Evolutionary conservation across 2,329 filamentous ascomycete species (phyloP), one percentile per base, ranked within the genome.

Genomic region (Colletotrichum truncatum): DNA sequence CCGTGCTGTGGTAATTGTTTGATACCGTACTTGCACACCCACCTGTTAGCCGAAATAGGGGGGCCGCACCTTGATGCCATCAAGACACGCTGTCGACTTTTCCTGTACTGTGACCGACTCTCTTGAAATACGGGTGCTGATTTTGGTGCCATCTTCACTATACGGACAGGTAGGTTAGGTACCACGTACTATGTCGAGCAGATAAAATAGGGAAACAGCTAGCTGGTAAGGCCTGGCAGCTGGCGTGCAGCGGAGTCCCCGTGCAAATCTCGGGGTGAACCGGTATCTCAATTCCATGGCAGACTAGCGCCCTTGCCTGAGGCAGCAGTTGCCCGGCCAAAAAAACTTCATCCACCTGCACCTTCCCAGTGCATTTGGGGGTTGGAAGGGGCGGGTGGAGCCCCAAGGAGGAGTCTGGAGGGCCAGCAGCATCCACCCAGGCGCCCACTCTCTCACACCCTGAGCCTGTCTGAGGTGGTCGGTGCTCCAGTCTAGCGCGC

Each of bases 371-470:
- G 55, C 36, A 51, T 49, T 57, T 67, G 55, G 64, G 59, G 66
- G 54, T 55, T 68, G 63, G 66, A 51, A 65, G 49, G 56, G 56
- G 36, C 38, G 51, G 21, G 26, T 49, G 46, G 46, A n/a, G 25
- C 4, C 46, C 39, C 39, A 21, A n/a, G n/a, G n/a, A 45, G 38
- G 49, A 56, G 51, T 30, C 32, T 55, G 41, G 51, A 56, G 39
- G 49, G 32, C 51, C 32, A 54, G 39, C 51, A 39, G 45, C 66
- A 46, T 63, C 67, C 67, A 68, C 67, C 69, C 45, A 34, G 26
- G 39, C 78, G 69, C 66, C 69, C 70, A 70, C 67, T 49, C 62
- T 55, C 41, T 41, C 57, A 34, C 59, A 58, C 53, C 62, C 57
- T 65, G 62, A 46, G 41, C 62, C 57, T 62, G 62, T 48, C 49